A percentile compares a stretch with the other conserved stretches of the same genome.
Conservation (phyloP, 208 protist species). For the Trypanosoma congolense region DNA sequence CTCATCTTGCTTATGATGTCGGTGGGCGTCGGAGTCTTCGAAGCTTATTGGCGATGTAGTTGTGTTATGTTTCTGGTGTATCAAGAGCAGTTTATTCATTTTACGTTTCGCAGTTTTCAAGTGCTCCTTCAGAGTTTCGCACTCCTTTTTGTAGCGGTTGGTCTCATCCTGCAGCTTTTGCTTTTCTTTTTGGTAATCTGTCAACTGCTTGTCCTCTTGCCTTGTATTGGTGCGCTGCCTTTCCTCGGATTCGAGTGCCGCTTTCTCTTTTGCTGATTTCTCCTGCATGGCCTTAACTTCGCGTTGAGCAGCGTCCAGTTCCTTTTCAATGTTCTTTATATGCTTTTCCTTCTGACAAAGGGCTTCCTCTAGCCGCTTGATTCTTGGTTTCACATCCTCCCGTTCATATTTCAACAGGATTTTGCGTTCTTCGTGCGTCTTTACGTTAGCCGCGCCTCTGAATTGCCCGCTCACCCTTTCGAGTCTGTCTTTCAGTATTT, state of each 20-base stretch:
- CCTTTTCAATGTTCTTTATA: neutral
- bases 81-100: no score
- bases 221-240: neutral
- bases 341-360: neutral
- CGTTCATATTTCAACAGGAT: neutral
- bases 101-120: no score
- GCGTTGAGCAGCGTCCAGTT: neutral
- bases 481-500: neutral
- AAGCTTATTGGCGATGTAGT: no score
- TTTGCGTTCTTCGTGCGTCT: neutral
- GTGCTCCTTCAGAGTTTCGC: no score
- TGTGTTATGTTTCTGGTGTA: no score
- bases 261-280: neutral
- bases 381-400: neutral
- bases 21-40: no score
- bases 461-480: neutral
- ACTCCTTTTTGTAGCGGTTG: no score
- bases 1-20: no score
- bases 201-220: neutral
- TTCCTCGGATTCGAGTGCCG: constrained; percentile 8
- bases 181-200: no score
- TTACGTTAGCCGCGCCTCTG: neutral
- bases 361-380: neutral
- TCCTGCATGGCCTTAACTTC: constrained; percentile 4
- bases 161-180: no score